phyloP scores from a whole-genome alignment of 805 yeast genomes.

The Yamadazyma endophytica region DNA sequence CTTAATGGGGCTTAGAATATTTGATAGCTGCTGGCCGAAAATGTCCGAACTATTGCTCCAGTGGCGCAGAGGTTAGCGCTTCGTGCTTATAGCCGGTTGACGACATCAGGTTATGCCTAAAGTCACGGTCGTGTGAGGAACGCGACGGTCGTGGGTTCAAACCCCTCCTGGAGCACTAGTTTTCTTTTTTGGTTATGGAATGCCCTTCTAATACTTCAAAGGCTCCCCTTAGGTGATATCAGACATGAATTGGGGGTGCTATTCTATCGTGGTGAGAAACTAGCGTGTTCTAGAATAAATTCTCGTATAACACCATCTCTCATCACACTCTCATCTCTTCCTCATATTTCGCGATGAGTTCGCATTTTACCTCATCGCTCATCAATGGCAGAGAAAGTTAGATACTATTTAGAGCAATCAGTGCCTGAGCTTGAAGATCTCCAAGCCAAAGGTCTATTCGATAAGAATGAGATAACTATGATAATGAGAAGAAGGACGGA shows the following conservation, averaged over 20 bases:
- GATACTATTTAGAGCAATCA: conserved; percentile 59
- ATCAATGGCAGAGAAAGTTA: conserved; percentile 39
- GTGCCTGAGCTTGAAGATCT: conserved; percentile 93
- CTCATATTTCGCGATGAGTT: background rate
- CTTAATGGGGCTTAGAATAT: no score
- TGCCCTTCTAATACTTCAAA: no score
- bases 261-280: no score
- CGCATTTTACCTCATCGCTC: conserved; percentile 10
- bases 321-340: no score
- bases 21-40: no score
- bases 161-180: conserved; percentile 51
- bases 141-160: conserved; percentile 56
- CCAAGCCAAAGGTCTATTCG: conserved; percentile 74
- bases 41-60: no score
- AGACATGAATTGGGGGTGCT: no score
- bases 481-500: conserved; percentile 93
- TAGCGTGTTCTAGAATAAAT: no score
- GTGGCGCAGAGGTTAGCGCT: conserved; percentile 55
- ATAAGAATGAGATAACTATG: conserved; percentile 72
- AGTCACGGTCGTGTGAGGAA: conserved; percentile 53
- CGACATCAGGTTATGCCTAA: conserved; percentile 42
- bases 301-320: no score
- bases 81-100: conserved; percentile 48
- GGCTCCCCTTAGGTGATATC: no score
- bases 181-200: conserved; percentile 30